Evolutionary conservation across 2,329 filamentous ascomycete genomes (phyloP).

Genomic region (Apiospora phragmitis): DNA sequence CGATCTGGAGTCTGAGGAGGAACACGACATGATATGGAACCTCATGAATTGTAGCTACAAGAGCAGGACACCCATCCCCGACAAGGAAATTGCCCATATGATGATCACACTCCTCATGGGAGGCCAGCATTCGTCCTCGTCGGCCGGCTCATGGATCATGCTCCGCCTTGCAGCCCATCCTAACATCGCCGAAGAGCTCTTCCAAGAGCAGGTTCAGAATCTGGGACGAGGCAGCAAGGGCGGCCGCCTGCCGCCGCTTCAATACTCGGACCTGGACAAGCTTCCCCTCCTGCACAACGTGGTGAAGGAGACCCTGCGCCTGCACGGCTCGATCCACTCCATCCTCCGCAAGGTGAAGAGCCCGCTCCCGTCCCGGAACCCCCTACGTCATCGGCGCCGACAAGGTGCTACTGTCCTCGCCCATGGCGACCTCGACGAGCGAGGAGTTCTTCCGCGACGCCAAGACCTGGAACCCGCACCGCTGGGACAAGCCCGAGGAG

Average conservation of each 20-base stretch:
- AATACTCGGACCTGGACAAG: constrained; percentile 58
- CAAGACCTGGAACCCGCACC: constrained; percentile 60
- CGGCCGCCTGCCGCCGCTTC: constrained; percentile 66
- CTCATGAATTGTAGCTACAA: constrained; percentile 78
- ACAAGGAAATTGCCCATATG: constrained; percentile 78
- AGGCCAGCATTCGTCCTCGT: constrained; percentile 78
- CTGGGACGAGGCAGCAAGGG: constrained; percentile 44
- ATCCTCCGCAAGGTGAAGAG: constrained; percentile 73
- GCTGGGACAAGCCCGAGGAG: constrained; percentile 49
- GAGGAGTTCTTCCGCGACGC: constrained; percentile 63
- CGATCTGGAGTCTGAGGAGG: constrained; percentile 46
- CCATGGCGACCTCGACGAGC: constrained; percentile 42
- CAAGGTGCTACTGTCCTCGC: constrained; percentile 44
- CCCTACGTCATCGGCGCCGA: constrained; percentile 58
- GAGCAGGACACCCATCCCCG: constrained; percentile 65
- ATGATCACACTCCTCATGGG: constrained; percentile 87
- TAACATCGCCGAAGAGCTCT: constrained; percentile 68
- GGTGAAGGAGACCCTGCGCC: constrained; percentile 71
- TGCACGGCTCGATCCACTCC: constrained; percentile 72
- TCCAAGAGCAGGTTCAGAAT: constrained; percentile 63
- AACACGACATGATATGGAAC: constrained; percentile 75
- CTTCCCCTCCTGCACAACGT: constrained; percentile 64
- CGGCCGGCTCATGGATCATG: constrained; percentile 76
- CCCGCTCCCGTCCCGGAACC: constrained; percentile 59
- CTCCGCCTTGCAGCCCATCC: constrained; percentile 71